Base-by-base conservation (phyloP, 768 basidiomycete genomes). In the Kondoa subrosea region DNA sequence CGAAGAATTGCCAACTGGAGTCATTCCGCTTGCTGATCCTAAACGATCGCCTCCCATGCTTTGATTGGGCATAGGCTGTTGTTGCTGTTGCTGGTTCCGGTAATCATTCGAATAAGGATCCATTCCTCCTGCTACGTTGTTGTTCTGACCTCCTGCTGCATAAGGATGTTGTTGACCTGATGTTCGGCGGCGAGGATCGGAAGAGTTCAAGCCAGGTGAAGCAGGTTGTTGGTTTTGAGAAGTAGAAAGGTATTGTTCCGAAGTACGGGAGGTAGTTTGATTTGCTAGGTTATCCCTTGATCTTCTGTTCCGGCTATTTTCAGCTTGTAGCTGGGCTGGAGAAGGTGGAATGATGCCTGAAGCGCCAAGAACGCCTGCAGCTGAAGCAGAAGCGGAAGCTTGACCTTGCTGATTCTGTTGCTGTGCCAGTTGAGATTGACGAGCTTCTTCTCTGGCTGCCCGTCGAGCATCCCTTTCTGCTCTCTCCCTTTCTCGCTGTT, bases 171-270 rank as follows among this genome's bases (percentile, higher is more conserved):
- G 57, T 32, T 34, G 61, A 25, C 17, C n/a, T 4, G 64, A 62
- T 3, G 26, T 33, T 34, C 32, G 68, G 72, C 69, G 63, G 69
- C 67, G 25, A 70, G 61, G 4, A 34, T 56, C 15, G 69, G 69
- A 16, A 64, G 66, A 25, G 68, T 66, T 15, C 34, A 56, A 25
- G 12, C 70, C 56, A 14, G 72, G 68, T 17, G 66, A 34, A 3
- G 57, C 29, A 57, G 58, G 61, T 58, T 75, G 75, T 67, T 79
- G 78, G 56, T 72, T 73, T 57, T 77, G 75, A 61, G 83, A 81
- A 72, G 83, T 82, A 61, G 81, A 78, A 65, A 80, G 73, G 85
- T 80, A n/a, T 87, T 85, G 21, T 86, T 85, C 68, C 85, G 84
- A 29, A 83, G 78, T 0, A 79, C 76, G 70, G 77, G 77, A 62